Base-by-base conservation (phyloP, 2,329 filamentous ascomycete genomes). In the Microdochium nivale region DNA sequence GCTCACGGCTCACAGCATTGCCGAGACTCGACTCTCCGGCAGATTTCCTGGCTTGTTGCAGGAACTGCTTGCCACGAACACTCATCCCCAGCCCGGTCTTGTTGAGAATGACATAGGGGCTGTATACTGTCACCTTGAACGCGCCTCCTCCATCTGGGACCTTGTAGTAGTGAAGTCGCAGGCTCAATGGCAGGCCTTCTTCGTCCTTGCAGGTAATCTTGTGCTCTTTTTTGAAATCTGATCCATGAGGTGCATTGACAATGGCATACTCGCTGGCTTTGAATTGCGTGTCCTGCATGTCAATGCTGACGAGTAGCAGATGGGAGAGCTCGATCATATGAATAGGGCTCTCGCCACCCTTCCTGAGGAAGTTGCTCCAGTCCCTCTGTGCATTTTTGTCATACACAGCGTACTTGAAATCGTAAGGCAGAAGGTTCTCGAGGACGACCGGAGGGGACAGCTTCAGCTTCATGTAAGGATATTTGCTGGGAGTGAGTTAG, bases 321-420 rank as follows among this genome's bases (percentile, higher is more conserved):
- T 97, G 95, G 1, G 92, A 96, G 21, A 99, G 76, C 69, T 99
- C 92, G 19, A 97, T 92, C 10, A 97, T 91, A 65, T 99, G 94
- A 0, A 99, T 91, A 1, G 95, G 95, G 65, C 94, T 99, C 52
- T 97, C 86, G 14, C 95, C 95, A 25, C 95, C 94, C 68, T 96
- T 97, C 52, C 94, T 84, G 47, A 99, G 73, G 71, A 99, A 99
- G 67, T 99, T 99, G 3, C 90, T 95, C 94, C 94, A 99, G 66
- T 99, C 94, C 66, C 95, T 96, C 75, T 92, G 95, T 0, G 91
- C 96, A 67, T 96, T 95, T 73, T 95, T 96, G 73, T 99, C 94
- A 64, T 97, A 99, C 51, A 99, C 97, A 51, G 92, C 84, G 67
- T 99, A 99, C 69, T 99, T 97, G 81, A 99, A 99, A 69, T 99